Evolutionary conservation across 345 rosid genomes (phyloP), one percentile per base, ranked within the genome.

Genomic region (Iberis pinnata): DNA sequence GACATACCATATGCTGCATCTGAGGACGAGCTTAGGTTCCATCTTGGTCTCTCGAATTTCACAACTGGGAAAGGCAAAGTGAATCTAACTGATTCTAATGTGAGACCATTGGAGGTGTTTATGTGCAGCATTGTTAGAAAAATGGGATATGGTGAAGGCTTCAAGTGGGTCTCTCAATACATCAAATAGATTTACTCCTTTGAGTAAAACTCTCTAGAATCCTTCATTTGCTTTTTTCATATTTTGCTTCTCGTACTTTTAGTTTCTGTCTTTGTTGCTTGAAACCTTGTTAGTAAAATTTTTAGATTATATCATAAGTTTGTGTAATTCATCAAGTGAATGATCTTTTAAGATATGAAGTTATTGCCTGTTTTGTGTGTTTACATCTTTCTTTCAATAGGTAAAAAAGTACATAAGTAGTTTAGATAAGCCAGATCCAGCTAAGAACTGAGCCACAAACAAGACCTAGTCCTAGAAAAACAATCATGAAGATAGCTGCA

Each of bases 391-490:
- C n/a, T n/a, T n/a, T n/a, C n/a, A n/a, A n/a, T n/a, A n/a, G n/a
- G n/a, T n/a, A n/a, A n/a, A n/a, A n/a, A n/a, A 55, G 13, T 14
- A 8, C n/a, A 27, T 9, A 29, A 2, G 13, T 27, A 38, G 12
- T 20, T 76, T 50, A 80, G 11, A 86, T 67, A 55, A 78, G 61
- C 95, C 95, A 86, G 69, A 86, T 68, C 97, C 98, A 90, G 13
- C 98, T 81, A 53, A 82, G 76, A 65, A 82, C 63, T 0, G 95
- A 87, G 41, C 98, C 96, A 53, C 79, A 27, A 25, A 81, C 86
- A 71, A 90, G 73, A 24, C 96, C 95, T 15, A 81, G 1, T 20
- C 96, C 98, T 20, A 87, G 79, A 63, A 75, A 83, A 64, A 84
- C 80, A 37, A 77, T 69, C 81, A 90, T 73, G 25, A 78, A 77